Conservation (phyloP, 75 land plant genomes). For the Ceratopteris richardii region DNA sequence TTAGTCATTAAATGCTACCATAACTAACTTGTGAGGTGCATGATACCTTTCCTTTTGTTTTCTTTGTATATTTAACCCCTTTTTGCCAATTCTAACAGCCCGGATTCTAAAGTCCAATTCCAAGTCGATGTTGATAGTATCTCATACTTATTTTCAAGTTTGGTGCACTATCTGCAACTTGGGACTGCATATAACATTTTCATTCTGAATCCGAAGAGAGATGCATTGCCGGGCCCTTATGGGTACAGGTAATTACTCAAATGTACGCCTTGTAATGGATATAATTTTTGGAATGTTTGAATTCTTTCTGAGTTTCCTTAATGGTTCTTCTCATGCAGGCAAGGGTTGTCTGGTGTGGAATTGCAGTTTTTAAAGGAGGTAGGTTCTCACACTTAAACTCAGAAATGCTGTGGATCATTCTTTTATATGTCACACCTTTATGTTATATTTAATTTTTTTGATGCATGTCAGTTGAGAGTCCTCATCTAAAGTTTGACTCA, state of each 20-base stretch:
- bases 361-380: slow-evolving; percentile 59
- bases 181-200: slow-evolving; percentile 80
- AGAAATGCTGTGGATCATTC: too few species aligned
- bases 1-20: too few species aligned
- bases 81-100: too few species aligned
- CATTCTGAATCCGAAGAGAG: slow-evolving; percentile 68
- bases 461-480: too few species aligned
- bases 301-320: slow-evolving; percentile 6
- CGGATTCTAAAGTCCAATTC: slow-evolving; percentile 49
- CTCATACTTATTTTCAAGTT: slow-evolving; percentile 65
- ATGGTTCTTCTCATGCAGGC: slow-evolving; percentile 26
- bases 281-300: not conserved
- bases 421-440: too few species aligned
- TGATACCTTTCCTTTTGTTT: too few species aligned
- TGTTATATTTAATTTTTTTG: too few species aligned
- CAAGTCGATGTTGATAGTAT: slow-evolving; percentile 91
- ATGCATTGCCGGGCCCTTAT: slow-evolving; percentile 35
- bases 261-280: not conserved
- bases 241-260: slow-evolving; percentile 60
- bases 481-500: too few species aligned
- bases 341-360: slow-evolving; percentile 65
- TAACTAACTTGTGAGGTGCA: too few species aligned
- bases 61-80: too few species aligned
- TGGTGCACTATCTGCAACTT: slow-evolving; percentile 69
- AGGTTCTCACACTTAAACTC: too few species aligned